Base-by-base conservation (phyloP, 495 filamentous ascomycete species). In the Annulohypoxylon maeteangense region DNA sequence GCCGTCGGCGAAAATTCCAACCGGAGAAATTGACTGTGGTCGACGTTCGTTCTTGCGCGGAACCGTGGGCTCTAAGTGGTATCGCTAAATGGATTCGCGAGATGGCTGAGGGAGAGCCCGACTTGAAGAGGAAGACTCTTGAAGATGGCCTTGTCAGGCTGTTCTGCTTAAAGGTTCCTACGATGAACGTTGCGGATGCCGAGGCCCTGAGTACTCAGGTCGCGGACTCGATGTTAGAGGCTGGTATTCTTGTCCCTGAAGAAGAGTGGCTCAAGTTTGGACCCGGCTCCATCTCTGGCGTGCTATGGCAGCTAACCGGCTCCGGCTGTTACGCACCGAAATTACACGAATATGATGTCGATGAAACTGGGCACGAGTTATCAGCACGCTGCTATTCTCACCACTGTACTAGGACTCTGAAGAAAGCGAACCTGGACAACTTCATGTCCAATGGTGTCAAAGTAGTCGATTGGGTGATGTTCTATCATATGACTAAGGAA, bases 191-290 rank as follows among this genome's bases (percentile, higher is more conserved):
- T 48, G 94, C 95, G 1, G 95, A 98, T 84, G 96, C 96, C 1
- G 95, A 99, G 76, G 90, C 90, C 6, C 83, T 99, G 20, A 91
- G 92, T 50, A 86, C 89, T 47, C 89, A 87, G 54, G 92, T 97
- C 1, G 92, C 97, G 1, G 83, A 87, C 38, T 88, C 90, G 34
- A 97, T 99, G 93, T 85, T 93, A 58, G 82, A 86, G 1, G 89
- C 90, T 45, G 93, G 90, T 22, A 91, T 91, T 11, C 78, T 99
- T 40, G 83, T 97, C 7, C 90, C 91, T 20, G 95, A 97, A 29
- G 95, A 99, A 76, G 95, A 99, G 81, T 99, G 95, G 95, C 92
- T 99, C 65, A 97, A 97, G 77, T 93, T 98, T 75, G 89, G 92
- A 22, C 78, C 83, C 3, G 91, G 90, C 14, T 83, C 83, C 7